Percentiles rank a stretch among this genome's conserved stretches.
Evolutionary conservation across 1,139 yeast genomes (phyloP).

Genomic region (Hanseniaspora sp.): DNA sequence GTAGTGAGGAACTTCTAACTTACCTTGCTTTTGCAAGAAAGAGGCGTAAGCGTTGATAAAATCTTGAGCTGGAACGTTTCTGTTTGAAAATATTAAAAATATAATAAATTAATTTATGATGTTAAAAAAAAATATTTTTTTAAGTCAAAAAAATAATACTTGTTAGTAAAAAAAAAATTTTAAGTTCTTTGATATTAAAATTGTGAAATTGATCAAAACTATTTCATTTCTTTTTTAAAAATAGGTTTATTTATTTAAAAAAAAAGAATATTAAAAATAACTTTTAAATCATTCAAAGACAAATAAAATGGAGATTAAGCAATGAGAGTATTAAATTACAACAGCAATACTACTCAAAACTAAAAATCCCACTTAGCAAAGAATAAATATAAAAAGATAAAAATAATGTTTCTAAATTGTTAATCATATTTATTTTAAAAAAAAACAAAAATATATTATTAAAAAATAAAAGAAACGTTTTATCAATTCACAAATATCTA

Average conservation of each 20-base stretch:
- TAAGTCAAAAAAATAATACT: slow-evolving; percentile 14
- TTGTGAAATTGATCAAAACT: slow-evolving; percentile 11
- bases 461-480: slow-evolving; percentile 12
- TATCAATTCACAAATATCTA: slow-evolving; percentile 10
- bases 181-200: slow-evolving; percentile 8
- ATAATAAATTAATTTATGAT: slow-evolving; percentile 18
- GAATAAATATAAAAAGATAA: background rate
- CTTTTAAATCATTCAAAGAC: slow-evolving; percentile 11
- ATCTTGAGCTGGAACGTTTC: slow-evolving; percentile 99
- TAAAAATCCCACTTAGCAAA: slow-evolving; percentile 2
- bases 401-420: too few species aligned
- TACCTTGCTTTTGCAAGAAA: slow-evolving; percentile 99
- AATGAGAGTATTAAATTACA: background rate
- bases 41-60: slow-evolving; percentile 99
- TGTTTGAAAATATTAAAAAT: slow-evolving; percentile 32
- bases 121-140: slow-evolving; percentile 10
- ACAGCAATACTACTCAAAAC: background rate
- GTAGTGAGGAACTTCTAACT: slow-evolving; percentile 99
- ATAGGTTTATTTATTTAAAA: background rate
- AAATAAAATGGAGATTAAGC: slow-evolving; percentile 5
- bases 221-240: slow-evolving; percentile 8
- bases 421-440: slow-evolving; percentile 13
- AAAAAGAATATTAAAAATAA: background rate
- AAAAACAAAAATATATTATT: background rate
- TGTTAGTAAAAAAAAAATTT: slow-evolving; percentile 16